phyloP scores from a whole-genome alignment of 352 stramenopile genomes.

The Phytophthora pistaciae region DNA sequence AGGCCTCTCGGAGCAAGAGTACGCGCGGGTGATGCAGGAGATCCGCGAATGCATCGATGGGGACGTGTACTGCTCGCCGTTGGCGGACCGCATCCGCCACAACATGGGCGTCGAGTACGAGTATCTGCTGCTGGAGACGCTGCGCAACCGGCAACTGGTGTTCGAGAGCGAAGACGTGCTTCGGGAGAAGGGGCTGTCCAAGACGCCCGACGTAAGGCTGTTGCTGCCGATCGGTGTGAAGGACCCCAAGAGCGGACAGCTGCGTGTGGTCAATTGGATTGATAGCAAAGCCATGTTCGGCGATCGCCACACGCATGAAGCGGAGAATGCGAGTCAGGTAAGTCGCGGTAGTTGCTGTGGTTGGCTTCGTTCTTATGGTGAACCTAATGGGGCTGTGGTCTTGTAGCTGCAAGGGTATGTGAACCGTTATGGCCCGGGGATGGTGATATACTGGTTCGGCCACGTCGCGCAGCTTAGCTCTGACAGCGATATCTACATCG shows the following conservation, averaged over 20 bases:
- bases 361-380: neutral
- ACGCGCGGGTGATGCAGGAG: slow-evolving; percentile 41
- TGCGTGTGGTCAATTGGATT: slow-evolving; percentile 90
- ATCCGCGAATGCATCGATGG: slow-evolving; percentile 72
- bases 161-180: slow-evolving; percentile 89
- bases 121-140: slow-evolving; percentile 80
- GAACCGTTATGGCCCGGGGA: slow-evolving; percentile 84
- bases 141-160: slow-evolving; percentile 72
- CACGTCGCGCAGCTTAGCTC: slow-evolving; percentile 66
- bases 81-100: slow-evolving; percentile 79
- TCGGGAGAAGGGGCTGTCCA: slow-evolving; percentile 81
- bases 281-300: slow-evolving; percentile 94
- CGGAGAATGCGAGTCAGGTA: slow-evolving; percentile 75
- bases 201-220: slow-evolving; percentile 88
- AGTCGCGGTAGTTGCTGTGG: neutral
- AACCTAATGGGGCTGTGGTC: neutral
- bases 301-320: slow-evolving; percentile 80
- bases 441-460: slow-evolving; percentile 92
- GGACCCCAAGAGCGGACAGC: slow-evolving; percentile 33
- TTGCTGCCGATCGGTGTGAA: slow-evolving; percentile 83
- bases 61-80: slow-evolving; percentile 81
- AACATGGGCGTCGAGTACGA: slow-evolving; percentile 90
- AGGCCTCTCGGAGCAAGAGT: slow-evolving; percentile 40
- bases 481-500: slow-evolving; percentile 69
- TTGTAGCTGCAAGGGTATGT: slow-evolving; percentile 79